Base-by-base conservation (phyloP, 140 eudicot genomes). In the Stevia rebaudiana region DNA sequence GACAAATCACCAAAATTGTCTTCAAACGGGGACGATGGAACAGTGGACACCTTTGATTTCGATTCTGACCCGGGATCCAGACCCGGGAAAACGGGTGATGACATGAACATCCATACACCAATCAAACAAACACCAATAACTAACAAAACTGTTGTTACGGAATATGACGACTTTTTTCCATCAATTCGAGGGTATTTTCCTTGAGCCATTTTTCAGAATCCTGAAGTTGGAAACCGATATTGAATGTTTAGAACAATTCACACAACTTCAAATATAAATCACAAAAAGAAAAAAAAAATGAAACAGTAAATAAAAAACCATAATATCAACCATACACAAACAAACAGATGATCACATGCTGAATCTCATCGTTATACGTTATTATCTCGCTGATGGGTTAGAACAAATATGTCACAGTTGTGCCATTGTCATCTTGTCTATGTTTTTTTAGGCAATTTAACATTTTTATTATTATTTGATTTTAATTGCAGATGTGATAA, bases 1-100 rank as follows among this genome's bases (percentile, higher is more conserved):
- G 73, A 65, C 55, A 80, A 53, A 57, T 76, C 85, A 52, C 81
- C 81, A 11, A 79, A 35, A 77, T 56, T 72, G 47, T 80, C 85
- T 77, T 80, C 79, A 72, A 71, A 80, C 30, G 54, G 79, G 31
- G 65, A 48, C 17, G 74, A 21, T 7, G 62, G 53, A 13, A 53
- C 76, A 5, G 53, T 35, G 37, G 61, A 69, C 28, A 69, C 71
- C 71, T 69, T 69, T 17, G 53, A 12, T n/a, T 16, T 69, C 8
- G 64, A 21, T 33, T 56, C 69, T 24, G 59, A 15, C 60, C 37
- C 61, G 8, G 58, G 50, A 21, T 40, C 51, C 66, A n/a, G 76
- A 70, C 60, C 78, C 31, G 76, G 62, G 42, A 31, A 43, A 22
- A 28, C 28, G 7, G 76, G 30, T 39, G 72, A 53, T 75, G 85